These are phyloP conservation scores for Mycena olivaceomarginata DNA, from an alignment of 768 basidiomycete species.

Conservation along the genomic window DNA sequence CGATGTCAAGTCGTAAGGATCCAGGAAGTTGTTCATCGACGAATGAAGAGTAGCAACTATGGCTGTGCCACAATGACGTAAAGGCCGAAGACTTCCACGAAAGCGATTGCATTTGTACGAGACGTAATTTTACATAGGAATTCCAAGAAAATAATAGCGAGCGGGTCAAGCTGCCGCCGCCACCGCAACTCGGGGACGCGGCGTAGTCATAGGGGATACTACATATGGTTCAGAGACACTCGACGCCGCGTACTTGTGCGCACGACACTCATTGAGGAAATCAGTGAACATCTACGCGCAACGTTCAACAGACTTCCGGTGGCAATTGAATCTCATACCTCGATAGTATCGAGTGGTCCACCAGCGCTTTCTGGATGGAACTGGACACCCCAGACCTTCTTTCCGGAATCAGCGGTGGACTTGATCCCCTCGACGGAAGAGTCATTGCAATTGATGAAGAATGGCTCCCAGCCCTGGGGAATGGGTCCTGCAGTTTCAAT, in stretches of 20 bases:
- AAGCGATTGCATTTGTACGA: not conserved
- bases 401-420: slow-evolving; percentile 92
- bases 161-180: slow-evolving; percentile 51
- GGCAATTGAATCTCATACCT: slow-evolving; percentile 69
- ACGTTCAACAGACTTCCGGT: slow-evolving; percentile 2
- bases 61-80: slow-evolving; percentile 11
- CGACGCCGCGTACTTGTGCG: slow-evolving; percentile 64
- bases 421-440: slow-evolving; percentile 99
- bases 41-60: not conserved
- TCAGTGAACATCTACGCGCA: slow-evolving; percentile 91
- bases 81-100: not conserved
- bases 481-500: slow-evolving; percentile 93
- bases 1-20: slow-evolving; percentile 76
- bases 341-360: slow-evolving; percentile 98
- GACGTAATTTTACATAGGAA: not conserved
- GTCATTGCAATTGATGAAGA: slow-evolving; percentile 99
- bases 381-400: slow-evolving; percentile 97
- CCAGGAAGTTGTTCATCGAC: slow-evolving; percentile 81
- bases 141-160: slow-evolving; percentile 3
- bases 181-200: slow-evolving; percentile 53
- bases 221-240: slow-evolving; percentile 44
- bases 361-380: slow-evolving; percentile 99
- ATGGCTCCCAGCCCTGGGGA: slow-evolving; percentile 98
- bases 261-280: slow-evolving; percentile 89
- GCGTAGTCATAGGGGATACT: slow-evolving; percentile 45